Evolutionary conservation across 1,284 basidiomycete genomes (phyloP), one percentile per base, ranked within the genome.

Genomic region (Chondrostereum purpureum): DNA sequence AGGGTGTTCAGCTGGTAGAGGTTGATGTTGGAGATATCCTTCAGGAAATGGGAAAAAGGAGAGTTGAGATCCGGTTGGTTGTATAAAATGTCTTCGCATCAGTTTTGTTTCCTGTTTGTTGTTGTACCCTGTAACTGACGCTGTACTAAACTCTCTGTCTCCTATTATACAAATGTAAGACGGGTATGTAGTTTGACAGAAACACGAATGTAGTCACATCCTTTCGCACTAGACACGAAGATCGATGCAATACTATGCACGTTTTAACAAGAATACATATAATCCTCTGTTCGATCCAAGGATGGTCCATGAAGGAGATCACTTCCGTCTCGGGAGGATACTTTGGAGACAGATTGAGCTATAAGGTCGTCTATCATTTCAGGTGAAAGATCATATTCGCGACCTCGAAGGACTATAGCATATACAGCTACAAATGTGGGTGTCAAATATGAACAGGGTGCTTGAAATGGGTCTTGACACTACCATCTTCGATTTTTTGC

Each of bases 401-500:
- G 85, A 36, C 71, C 73, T 42, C 86, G 75, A 43, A 88, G 72
- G 18, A 75, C 71, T 39, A 88, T 75, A 5, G 84, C 76, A 56
- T 88, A 88, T 37, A 76, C 78, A 44, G 80, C 85, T 88, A 44
- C 5, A 48, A 24, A 35, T 50, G 21, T 49, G 19, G 10, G 43
- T 33, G n/a, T 46, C 23, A 34, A 23, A 21, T 6, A 33, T 39
- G 41, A 38, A 22, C 31, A 37, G 20, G 11, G 14, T n/a, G 24
- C 14, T 42, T 13, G 43, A 35, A 46, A 34, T 34, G 13, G 35
- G 10, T 38, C 3, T 37, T n/a, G n/a, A n/a, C 57, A 77, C 53
- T 53, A 94, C 94, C 90, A 57, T 88, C 81, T 73, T 99, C 95
- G 46, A 98, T 95, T 68, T 98, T 99, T 56, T 86, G 78, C 18